phyloP scores from a whole-genome alignment of 2,329 filamentous ascomycete species.

The Sporothrix protearum region DNA sequence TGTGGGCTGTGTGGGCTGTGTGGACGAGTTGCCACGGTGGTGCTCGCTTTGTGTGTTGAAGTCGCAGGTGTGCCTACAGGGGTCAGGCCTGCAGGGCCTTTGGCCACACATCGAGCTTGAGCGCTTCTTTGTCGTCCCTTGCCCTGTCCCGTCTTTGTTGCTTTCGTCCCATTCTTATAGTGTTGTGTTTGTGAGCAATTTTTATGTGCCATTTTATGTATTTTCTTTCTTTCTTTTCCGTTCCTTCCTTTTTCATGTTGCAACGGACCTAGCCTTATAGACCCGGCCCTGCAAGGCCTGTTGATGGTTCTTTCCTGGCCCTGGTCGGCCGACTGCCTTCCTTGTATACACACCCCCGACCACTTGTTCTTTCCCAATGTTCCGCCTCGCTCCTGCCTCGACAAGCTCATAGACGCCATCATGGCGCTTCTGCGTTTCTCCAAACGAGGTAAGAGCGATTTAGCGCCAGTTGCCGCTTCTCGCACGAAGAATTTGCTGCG shows the following conservation, averaged over 20 bases:
- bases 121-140: conserved; percentile 6
- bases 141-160: not conserved
- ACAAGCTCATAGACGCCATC: conserved; percentile 20
- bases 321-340: not conserved
- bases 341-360: not conserved
- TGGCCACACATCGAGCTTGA: conserved; percentile 4
- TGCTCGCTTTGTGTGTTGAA: not conserved
- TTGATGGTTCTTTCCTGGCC: conserved; percentile 4
- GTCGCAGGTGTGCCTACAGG: not conserved
- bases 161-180: not conserved
- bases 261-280: conserved; percentile 5
- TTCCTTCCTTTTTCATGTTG: not conserved
- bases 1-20: too few relatives aligned
- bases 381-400: conserved; percentile 3
- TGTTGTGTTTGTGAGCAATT: not conserved
- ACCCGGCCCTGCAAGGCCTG: conserved; percentile 9
- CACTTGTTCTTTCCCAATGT: not conserved
- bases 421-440: conserved; percentile 21
- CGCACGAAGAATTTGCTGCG: not conserved
- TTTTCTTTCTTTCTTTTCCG: not conserved
- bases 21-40: not conserved
- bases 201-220: not conserved
- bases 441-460: conserved; percentile 1
- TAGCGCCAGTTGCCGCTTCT: conserved; percentile 14
- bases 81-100: not conserved